Base-by-base conservation (phyloP, 306 rosid species). In the Fagus crenata region DNA sequence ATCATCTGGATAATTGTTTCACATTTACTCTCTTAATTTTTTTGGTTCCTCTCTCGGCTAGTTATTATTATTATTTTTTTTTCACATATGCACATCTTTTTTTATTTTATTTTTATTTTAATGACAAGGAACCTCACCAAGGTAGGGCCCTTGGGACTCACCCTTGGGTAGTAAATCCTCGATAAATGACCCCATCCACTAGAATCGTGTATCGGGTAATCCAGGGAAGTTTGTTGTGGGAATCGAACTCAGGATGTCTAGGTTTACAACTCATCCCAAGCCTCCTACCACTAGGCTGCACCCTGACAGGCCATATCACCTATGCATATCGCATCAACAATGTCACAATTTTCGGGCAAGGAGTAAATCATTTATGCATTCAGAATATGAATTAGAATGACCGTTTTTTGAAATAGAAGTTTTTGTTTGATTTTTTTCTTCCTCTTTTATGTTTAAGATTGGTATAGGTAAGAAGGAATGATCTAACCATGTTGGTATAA, bases 1-100 rank as follows among this genome's bases (percentile, higher is more conserved):
- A 85, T 89, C 92, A 76, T 86, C 88, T 9, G 89, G 92, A 84
- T 86, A 76, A 54, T 77, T 55, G 61, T n/a, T 75, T 40, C 71
- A 64, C 75, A 53, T 76, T 77, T 53, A 14, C 31, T 32, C 11
- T 71, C 6, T 71, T 31, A 1, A 5, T 79, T 81, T 76, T 11
- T 63, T 63, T 63, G 12, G 12, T 8, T 14, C 43, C 14, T 65
- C 71, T 65, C 70, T 39, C 33, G 71, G 83, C 60, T 76, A 46
- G 83, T 69, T 22, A 22, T 22, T 22, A 22, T 22, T 22, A 22
- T 22, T 22, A 22, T 22, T 22, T 14, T 83, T 78, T 79, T 79
- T 82, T 74, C 80, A 53, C 74, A 84, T 77, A 81, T 74, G 86
- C 83, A 79, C 73, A 81, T 22, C 28, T 22, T 22, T 22, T 22